Base-by-base conservation (phyloP, 202 grass and related monocot genomes). In the Carex arenaria region DNA sequence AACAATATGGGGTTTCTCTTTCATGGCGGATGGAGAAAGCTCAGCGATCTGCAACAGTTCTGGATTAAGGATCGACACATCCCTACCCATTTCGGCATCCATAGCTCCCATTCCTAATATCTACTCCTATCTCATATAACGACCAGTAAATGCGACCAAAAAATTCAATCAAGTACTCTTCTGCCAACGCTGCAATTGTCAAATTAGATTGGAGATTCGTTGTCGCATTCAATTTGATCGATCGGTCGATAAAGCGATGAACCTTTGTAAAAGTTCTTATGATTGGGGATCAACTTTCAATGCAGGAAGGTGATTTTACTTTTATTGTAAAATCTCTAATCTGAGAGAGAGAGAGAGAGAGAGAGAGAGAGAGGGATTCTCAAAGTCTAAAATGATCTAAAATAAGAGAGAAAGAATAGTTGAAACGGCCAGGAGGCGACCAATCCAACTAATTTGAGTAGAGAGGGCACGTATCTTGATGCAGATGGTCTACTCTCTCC, bases 21-120 rank as follows among this genome's bases (percentile, higher is more conserved):
- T 57, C 85, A 89, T 42, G 82, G 93, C 81, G 12, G 62, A 67
- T 52, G 91, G 81, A 5, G 96, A 94, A 51, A 99, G 83, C 69
- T 99, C 96, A 26, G 91, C 85, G 52, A 94, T 91, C 86, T 95
- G 93, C 85, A 92, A 87, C 88, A 95, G 88, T 18, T 90, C 88
- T 17, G 88, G 88, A 83, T 90, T 78, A 10, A 90, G 63, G 9
- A 61, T 40, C 10, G 84, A 64, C 28, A 84, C 47, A 54, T 90
- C 80, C 73, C 73, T 90, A 10, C 23, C 72, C 47, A 80, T 60
- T 80, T 90, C 81, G 8, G 69, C 75, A 84, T 86, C 88, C 80
- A 90, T 90, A 7, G 63, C 80, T 30, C 68, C 64, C 85, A 80
- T 76, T 85, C 10, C 63, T 36, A 56, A 53, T 59, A 32, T 42